These are phyloP conservation scores for Calocybe cyanea DNA, from an alignment of 768 basidiomycete species.

Conservation along the genomic window DNA sequence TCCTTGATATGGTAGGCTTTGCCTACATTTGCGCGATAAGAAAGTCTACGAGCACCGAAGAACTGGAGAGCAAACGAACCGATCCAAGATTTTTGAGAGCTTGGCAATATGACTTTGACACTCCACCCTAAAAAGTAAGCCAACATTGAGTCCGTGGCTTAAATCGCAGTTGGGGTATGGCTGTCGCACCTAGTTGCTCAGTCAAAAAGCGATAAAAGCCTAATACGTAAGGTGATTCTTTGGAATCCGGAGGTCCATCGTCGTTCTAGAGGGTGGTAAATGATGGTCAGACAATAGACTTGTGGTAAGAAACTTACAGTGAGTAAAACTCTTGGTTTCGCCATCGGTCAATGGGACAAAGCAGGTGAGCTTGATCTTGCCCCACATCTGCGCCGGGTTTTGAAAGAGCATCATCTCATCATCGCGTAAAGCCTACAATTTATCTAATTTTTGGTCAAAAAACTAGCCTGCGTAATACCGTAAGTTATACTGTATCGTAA, in stretches of 20 bases:
- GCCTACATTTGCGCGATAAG: slow-evolving; percentile 36
- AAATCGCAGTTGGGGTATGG: not conserved
- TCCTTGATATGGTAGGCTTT: slow-evolving; percentile 81
- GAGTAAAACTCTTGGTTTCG: slow-evolving; percentile 33
- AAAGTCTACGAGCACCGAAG: no score
- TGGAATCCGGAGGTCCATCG: slow-evolving; percentile 69
- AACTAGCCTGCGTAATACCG: no score
- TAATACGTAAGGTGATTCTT: slow-evolving; percentile 72
- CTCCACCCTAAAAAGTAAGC: slow-evolving; percentile 53
- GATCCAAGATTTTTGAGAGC: slow-evolving; percentile 85
- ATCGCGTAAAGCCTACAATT: no score
- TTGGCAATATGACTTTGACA: slow-evolving; percentile 77
- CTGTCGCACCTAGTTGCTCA: slow-evolving; percentile 48
- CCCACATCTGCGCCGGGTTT: no score
- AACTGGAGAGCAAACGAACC: slow-evolving; percentile 46
- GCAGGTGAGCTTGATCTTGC: no score
- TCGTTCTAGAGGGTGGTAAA: slow-evolving; percentile 54
- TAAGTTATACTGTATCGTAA: no score
- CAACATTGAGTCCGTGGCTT: not conserved
- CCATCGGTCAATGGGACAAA: slow-evolving; percentile 9
- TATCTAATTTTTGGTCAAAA: no score
- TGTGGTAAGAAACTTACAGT: slow-evolving; percentile 26
- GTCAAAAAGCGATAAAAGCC: slow-evolving; percentile 65
- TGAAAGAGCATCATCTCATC: no score
- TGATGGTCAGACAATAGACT: not conserved